Base-by-base conservation (phyloP, 495 filamentous ascomycete species). In the Tuber melanosporum region DNA sequence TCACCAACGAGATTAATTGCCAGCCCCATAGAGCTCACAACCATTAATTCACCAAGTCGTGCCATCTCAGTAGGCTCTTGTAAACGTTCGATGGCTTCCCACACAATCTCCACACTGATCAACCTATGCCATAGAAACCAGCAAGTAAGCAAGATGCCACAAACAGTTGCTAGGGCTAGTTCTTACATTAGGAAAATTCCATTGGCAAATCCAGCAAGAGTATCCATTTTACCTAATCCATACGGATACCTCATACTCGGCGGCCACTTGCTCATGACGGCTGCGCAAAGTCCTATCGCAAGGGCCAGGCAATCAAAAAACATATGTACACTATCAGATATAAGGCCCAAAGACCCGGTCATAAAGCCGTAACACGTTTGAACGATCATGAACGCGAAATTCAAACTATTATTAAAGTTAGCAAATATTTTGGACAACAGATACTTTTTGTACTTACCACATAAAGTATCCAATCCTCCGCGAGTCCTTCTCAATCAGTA, bases 291-390 rank as follows among this genome's bases (percentile, higher is more conserved):
- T 20, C 95, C 95, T 22, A 98, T 93, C 1, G 92, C 91, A 36
- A 99, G 88, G 32, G 95, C 95, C 20, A 97, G 88, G 79, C 95
- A 99, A 84, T 99, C 95, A 79, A 99, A 99, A 83, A 99, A 96
- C 95, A 99, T 99, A 85, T 99, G 95, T 77, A 99, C 96, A 82
- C 93, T 97, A 84, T 99, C 95, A 80, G 93, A 97, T 7, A 99
- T 90, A 4, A 99, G 87, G 1, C 95, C 95, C 10, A 99, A 87
- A 1, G 96, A 98, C 74, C 95, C 94, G 9, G 94, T 97, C 19
- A 93, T 83, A 79, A 95, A 94, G 46, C 95, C 95, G 82, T 99
- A 99, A 46, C 93, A 92, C 32, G 95, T 91, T 82, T 99, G 95
- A 3, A 98, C 90, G 20, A 93, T 86, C 95, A 99, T 99, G 84